phyloP scores from a whole-genome alignment of 225 moss, liverwort and hornwort genomes.

The Neckera pumila region DNA sequence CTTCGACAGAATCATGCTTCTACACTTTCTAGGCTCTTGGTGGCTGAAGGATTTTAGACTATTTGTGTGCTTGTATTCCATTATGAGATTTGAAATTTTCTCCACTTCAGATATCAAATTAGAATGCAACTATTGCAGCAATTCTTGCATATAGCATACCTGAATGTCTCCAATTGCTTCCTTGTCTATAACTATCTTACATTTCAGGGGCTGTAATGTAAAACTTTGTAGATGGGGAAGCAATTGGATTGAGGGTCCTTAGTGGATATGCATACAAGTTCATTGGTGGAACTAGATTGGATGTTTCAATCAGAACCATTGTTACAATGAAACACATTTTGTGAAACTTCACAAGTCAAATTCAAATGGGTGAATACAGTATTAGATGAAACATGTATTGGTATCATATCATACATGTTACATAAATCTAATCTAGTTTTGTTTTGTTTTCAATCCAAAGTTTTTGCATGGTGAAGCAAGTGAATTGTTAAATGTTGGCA shows the following conservation, averaged over 20 bases:
- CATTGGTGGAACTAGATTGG: too few species aligned
- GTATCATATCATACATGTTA: neutral
- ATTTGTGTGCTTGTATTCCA: neutral
- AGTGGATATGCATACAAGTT: too few species aligned
- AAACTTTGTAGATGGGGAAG: neutral
- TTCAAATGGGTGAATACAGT: neutral
- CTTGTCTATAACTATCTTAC: rapidly evolving
- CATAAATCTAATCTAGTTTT: neutral
- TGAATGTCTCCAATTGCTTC: neutral
- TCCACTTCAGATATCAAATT: neutral
- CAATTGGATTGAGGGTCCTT: neutral
- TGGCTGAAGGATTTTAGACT: neutral
- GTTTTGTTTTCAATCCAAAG: neutral
- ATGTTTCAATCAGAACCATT: too few species aligned
- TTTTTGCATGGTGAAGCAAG: neutral
- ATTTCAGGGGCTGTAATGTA: neutral
- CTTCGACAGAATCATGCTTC: neutral
- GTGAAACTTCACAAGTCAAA: too few species aligned
- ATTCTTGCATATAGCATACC: neutral
- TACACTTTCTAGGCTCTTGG: neutral
- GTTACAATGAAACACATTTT: too few species aligned
- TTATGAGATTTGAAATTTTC: neutral
- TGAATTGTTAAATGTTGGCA: neutral
- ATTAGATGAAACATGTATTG: neutral
- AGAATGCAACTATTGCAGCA: neutral